Base-by-base conservation (phyloP, 1,284 basidiomycete species). In the Erythrobasidium hasegawianum region DNA sequence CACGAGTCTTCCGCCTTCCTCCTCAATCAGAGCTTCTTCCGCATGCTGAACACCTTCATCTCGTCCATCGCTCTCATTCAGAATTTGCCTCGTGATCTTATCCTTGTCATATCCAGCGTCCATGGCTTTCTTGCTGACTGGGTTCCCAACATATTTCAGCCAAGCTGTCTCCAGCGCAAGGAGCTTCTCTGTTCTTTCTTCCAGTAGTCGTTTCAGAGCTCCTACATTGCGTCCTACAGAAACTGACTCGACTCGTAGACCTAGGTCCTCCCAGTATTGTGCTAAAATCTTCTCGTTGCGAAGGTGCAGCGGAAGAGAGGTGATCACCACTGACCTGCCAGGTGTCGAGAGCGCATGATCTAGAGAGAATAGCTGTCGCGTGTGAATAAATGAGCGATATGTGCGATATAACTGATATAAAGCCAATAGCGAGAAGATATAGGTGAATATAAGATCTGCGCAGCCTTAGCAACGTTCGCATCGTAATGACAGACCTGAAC, bases 261-360 rank as follows among this genome's bases (percentile, higher is more conserved):
- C 77, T 58, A 81, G 78, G 60, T 84, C 84, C 76, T 97, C 94
- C 76, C 97, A 97, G 78, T 97, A 97, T 70, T 93, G 89, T 0
- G 91, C 90, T 14, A 98, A 80, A 0, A 89, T 83, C 9, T 87
- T 84, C 74, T 97, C 93, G 9, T 87, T 86, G 67, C 87, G 85
- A 0, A 98, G 82, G 71, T 95, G 88, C 2, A 79, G 78, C 0
- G 95, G 95, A 0, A 98, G 82, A 59, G 85, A 83, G 4, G 88
- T 87, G 47, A 95, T 84, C 79, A 97, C 84, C 40, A 97, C 89
- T 0, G 95, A 98, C 20, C 95, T 86, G 0, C 93, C 90, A 0
- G 93, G 87, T 45, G 97, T 90, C 10, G 90, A 92, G 75, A 96
- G 90, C 11, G 95, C 91, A 26, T 97, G 84, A 76, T 96, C 91